phyloP scores from a whole-genome alignment of 129 eudicot genomes.

The Apium graveolens region DNA sequence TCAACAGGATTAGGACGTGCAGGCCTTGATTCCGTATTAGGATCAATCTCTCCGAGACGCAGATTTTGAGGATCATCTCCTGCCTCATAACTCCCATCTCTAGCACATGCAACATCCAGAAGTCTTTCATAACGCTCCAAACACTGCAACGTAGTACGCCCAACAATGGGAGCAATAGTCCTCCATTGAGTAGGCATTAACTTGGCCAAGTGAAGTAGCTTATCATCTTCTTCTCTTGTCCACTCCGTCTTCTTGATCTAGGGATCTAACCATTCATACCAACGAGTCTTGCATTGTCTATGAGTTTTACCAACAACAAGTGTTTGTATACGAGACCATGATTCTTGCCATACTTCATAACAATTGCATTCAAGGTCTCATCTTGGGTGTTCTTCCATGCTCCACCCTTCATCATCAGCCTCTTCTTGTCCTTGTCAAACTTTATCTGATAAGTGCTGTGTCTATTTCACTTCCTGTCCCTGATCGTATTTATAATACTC shows the following conservation, averaged over 20 bases:
- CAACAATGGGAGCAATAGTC: slow-evolving; percentile 85
- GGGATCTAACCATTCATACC: slow-evolving; percentile 99
- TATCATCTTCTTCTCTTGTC: slow-evolving; percentile 97
- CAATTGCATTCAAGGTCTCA: too few relatives aligned
- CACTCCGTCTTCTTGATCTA: slow-evolving; percentile 93
- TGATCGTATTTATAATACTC: too few relatives aligned
- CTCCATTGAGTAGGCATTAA: slow-evolving; percentile 98
- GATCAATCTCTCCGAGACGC: slow-evolving; percentile 92
- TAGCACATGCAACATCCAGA: slow-evolving; percentile 91
- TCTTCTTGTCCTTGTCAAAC: too few relatives aligned
- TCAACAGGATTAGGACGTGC: slow-evolving; percentile 98
- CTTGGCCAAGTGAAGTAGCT: slow-evolving; percentile 80
- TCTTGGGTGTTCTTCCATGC: too few relatives aligned
- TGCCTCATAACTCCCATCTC: slow-evolving; percentile 76
- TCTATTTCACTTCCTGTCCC: too few relatives aligned
- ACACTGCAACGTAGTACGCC: slow-evolving; percentile 92
- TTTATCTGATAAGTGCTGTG: too few relatives aligned
- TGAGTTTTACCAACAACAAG: too few relatives aligned
- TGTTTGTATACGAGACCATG: too few relatives aligned
- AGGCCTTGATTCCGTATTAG: slow-evolving; percentile 89
- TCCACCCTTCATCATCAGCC: too few relatives aligned
- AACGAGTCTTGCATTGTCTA: slow-evolving; percentile 92
- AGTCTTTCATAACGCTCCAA: slow-evolving; percentile 88
- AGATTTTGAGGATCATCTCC: slow-evolving; percentile 83
- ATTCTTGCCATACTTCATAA: too few relatives aligned